These are phyloP conservation scores for Remersonia thermophila DNA, from an alignment of 2,329 filamentous ascomycete genomes.

Conservation along the genomic window DNA sequence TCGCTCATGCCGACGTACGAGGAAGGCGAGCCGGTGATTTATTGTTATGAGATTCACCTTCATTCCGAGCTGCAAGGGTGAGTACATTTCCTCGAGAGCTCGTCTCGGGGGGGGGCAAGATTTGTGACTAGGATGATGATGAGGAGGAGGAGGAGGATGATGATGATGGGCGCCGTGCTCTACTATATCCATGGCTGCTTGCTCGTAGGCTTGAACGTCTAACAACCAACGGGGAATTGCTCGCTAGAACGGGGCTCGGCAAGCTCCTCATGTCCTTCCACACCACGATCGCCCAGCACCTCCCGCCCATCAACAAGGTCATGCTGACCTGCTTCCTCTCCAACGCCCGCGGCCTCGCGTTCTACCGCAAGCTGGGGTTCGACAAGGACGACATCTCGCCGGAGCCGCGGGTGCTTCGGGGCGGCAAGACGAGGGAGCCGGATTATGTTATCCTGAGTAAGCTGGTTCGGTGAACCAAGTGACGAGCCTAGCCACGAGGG, in stretches of 20 bases:
- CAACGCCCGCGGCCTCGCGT: slow-evolving; percentile 43
- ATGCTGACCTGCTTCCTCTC: slow-evolving; percentile 63
- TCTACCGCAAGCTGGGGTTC: slow-evolving; percentile 52
- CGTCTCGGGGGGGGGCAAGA: no score
- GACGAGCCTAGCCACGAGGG: no score
- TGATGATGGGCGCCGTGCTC: no score
- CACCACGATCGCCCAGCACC: slow-evolving; percentile 38
- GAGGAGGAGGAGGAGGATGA: no score
- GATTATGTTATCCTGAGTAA: slow-evolving; percentile 52
- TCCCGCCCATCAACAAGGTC: slow-evolving; percentile 46
- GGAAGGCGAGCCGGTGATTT: slow-evolving; percentile 52
- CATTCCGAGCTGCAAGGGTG: slow-evolving; percentile 41
- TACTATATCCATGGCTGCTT: no score
- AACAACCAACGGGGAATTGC: background rate
- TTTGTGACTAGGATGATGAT: no score
- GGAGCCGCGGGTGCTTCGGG: slow-evolving; percentile 37
- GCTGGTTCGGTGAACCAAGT: slow-evolving; percentile 2
- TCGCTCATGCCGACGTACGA: slow-evolving; percentile 65
- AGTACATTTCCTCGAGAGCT: slow-evolving; percentile 13
- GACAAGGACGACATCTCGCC: slow-evolving; percentile 43
- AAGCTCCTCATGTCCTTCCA: slow-evolving; percentile 45
- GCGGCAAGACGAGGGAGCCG: slow-evolving; percentile 38
- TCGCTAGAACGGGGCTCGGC: slow-evolving; percentile 54
- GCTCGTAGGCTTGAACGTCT: slow-evolving; percentile 1
- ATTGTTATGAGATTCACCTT: slow-evolving; percentile 71